phyloP scores from a whole-genome alignment of 202 grass and related monocot genomes.

The Bolboschoenoplectus hybrid region DNA sequence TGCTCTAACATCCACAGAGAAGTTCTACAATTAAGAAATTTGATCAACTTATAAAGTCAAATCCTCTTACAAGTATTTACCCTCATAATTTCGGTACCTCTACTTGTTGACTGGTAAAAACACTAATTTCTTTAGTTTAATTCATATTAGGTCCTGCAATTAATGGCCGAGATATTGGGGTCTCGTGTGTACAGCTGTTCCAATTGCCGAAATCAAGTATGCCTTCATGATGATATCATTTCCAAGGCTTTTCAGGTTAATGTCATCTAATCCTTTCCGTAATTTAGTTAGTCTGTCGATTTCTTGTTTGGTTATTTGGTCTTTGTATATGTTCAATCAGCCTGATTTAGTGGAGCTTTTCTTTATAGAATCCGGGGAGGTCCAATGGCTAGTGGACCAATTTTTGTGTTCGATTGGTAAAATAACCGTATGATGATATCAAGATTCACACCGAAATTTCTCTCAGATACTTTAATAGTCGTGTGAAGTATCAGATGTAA shows the following conservation, averaged over 20 bases:
- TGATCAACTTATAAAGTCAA: background rate
- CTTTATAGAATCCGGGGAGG: background rate
- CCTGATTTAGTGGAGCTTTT: background rate
- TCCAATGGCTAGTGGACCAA: too few relatives aligned
- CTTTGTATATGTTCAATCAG: background rate
- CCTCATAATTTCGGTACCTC: background rate
- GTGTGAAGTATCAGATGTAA: too few relatives aligned
- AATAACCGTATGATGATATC: too few relatives aligned
- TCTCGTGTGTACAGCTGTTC: slow-evolving; percentile 75
- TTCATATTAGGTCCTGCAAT: slow-evolving; percentile 26
- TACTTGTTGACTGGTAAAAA: background rate
- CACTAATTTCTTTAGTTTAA: slow-evolving; percentile 13
- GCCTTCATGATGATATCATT: slow-evolving; percentile 78
- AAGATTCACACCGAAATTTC: too few relatives aligned
- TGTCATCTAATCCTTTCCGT: background rate
- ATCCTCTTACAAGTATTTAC: background rate
- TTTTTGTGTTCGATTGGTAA: too few relatives aligned
- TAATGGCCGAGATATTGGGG: slow-evolving; percentile 63
- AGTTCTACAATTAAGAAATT: background rate
- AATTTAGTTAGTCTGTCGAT: background rate
- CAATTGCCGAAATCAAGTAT: slow-evolving; percentile 75
- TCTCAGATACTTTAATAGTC: too few relatives aligned
- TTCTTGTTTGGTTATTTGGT: background rate
- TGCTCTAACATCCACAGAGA: background rate
- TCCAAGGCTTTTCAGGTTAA: slow-evolving; percentile 80